A percentile compares a stretch with the other conserved stretches of the same genome.
These are phyloP conservation scores for Chlorociboria aeruginascens DNA, from an alignment of 495 filamentous ascomycete species.

Conservation along the genomic window DNA sequence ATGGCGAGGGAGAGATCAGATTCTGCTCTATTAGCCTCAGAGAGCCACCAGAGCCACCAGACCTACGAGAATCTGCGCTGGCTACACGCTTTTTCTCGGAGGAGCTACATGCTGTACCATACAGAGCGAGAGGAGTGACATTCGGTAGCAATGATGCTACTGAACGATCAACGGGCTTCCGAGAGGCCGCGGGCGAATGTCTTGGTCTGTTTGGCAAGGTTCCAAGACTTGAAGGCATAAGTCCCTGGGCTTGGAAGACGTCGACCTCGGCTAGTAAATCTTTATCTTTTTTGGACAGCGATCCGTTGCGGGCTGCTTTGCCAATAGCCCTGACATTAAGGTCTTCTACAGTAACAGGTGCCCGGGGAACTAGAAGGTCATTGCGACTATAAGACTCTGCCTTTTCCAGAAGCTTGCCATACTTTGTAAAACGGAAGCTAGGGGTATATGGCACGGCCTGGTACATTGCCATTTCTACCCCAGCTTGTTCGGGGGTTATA, in stretches of 20 bases:
- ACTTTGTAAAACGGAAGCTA: neutral
- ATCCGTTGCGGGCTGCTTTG: slow-evolving; percentile 2
- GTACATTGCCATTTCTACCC: too few species aligned
- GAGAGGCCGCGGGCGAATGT: too few species aligned
- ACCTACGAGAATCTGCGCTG: too few species aligned
- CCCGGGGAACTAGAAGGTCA: neutral
- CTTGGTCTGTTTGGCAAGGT: neutral
- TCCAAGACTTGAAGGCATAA: slow-evolving; percentile 3
- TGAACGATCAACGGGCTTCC: too few species aligned
- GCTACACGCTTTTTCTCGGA: too few species aligned
- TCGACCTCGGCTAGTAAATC: slow-evolving; percentile 4
- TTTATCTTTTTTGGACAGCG: neutral
- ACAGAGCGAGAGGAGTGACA: too few species aligned
- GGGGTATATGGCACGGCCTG: too few species aligned
- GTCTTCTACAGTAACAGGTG: neutral
- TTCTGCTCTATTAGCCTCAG: neutral
- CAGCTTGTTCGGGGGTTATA: too few species aligned
- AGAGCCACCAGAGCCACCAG: too few species aligned
- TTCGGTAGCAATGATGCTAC: too few species aligned
- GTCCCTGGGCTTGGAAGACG: slow-evolving; percentile 9
- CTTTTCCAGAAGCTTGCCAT: neutral
- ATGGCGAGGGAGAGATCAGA: neutral
- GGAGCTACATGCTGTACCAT: too few species aligned
- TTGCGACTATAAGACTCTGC: too few species aligned
- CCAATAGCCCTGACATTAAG: slow-evolving; percentile 4